These are phyloP conservation scores for Didymella segeticola DNA, from an alignment of 2,329 filamentous ascomycete genomes.

Conservation along the genomic window DNA sequence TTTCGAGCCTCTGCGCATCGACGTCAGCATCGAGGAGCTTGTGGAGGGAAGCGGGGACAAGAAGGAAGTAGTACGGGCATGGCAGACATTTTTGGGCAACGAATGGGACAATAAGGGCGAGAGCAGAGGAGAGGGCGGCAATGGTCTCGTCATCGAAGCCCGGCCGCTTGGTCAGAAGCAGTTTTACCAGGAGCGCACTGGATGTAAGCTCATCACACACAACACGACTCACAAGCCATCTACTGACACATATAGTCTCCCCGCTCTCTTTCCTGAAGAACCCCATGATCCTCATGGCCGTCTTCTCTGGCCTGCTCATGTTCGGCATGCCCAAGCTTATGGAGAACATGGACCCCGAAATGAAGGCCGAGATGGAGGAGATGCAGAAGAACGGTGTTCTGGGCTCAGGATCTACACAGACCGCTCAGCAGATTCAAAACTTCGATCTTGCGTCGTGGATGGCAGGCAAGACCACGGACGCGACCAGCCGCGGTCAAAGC, in stretches of 20 bases:
- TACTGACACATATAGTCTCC: conserved; percentile 64
- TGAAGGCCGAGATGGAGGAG: conserved; percentile 89
- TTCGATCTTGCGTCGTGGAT: conserved; percentile 74
- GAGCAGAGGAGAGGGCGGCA: conserved; percentile 54
- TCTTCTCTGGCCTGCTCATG: conserved; percentile 82
- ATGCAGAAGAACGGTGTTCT: conserved; percentile 80
- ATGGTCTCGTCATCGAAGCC: conserved; percentile 64
- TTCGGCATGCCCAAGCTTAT: conserved; percentile 94
- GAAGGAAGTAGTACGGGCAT: conserved; percentile 64
- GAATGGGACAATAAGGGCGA: conserved; percentile 89
- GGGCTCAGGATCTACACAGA: conserved; percentile 43
- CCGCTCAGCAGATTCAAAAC: conserved; percentile 63
- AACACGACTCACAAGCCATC: neutral
- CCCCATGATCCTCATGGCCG: conserved; percentile 93
- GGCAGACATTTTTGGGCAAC: conserved; percentile 88
- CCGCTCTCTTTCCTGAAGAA: conserved; percentile 86
- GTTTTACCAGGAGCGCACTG: conserved; percentile 77
- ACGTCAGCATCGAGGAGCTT: conserved; percentile 59
- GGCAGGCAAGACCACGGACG: conserved; percentile 60
- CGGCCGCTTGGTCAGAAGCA: conserved; percentile 69
- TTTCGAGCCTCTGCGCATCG: conserved; percentile 82
- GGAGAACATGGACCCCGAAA: conserved; percentile 98
- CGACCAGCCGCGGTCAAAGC: conserved; percentile 31
- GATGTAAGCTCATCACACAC: conserved; percentile 65
- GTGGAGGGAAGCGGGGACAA: conserved; percentile 40